phyloP scores from a whole-genome alignment of 306 rosid species.

The Canavalia ensiformis region DNA sequence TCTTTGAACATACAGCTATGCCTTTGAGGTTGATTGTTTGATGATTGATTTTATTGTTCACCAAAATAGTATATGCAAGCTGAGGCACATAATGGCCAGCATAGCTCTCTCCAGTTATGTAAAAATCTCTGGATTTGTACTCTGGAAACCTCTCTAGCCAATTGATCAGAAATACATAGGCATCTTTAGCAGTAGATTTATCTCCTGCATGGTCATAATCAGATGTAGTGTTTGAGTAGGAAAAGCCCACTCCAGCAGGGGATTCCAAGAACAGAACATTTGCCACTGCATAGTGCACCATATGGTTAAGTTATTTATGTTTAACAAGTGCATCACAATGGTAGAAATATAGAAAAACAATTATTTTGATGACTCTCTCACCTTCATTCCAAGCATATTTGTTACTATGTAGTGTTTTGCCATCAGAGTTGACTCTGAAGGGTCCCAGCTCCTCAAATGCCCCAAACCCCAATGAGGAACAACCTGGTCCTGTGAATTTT shows the following conservation, averaged over 20 bases:
- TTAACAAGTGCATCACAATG: not conserved
- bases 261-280: constrained; percentile 71
- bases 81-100: constrained; percentile 72
- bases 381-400: constrained; percentile 58
- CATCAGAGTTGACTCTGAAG: constrained; percentile 59
- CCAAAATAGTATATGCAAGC: constrained; percentile 60
- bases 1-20: constrained; percentile 54
- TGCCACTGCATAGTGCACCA: constrained; percentile 58
- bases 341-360: not conserved
- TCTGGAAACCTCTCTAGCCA: constrained; percentile 75
- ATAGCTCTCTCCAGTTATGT: constrained; percentile 72
- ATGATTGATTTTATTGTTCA: constrained; percentile 36
- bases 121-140: constrained; percentile 62
- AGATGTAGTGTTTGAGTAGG: constrained; percentile 61
- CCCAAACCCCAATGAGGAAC: constrained; percentile 67
- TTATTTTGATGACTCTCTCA: too few relatives aligned
- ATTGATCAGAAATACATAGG: constrained; percentile 65
- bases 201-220: constrained; percentile 57
- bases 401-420: constrained; percentile 56
- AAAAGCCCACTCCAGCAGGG: constrained; percentile 76
- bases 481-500: constrained; percentile 49
- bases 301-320: not conserved
- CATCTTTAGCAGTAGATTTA: constrained; percentile 54
- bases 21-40: constrained; percentile 65
- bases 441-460: constrained; percentile 75